Base-by-base conservation (phyloP, 1,139 yeast species). In the Zhuliangozyma parablackwelliae region DNA sequence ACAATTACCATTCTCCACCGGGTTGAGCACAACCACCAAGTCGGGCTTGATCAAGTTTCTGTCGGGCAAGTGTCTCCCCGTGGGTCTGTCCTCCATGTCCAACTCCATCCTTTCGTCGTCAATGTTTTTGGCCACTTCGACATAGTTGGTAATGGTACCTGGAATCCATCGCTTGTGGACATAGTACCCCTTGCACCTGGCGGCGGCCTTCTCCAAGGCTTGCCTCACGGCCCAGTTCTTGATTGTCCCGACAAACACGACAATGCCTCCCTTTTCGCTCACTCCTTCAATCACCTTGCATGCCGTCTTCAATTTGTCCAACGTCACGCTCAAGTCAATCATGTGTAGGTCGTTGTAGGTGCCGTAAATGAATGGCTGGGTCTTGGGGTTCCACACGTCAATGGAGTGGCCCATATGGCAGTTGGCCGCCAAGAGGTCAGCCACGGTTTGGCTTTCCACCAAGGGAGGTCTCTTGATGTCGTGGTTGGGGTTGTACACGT, bases 401-500 rank as follows among this genome's bases (percentile, higher is more conserved):
- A 81, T 83, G 5, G 96, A 76, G 53, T 92, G 97, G 24, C 98
- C 98, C 49, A 92, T 68, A 60, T 92, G 98, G 36, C 92, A 92
- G 32, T 97, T 97, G 0, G 97, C 88, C 5, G 97, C 95, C 61
- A 90, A 59, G 37, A 90, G 71, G 40, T 80, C 79, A 23, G 86
- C 67, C 26, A 88, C 65, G 2, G 92, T 72, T 10, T 85, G 57
- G 41, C 83, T 78, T 26, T 73, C 63, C 21, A 78, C 67, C 26
- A 70, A 54, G 26, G 72, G 67, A 10, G 96, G 96, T 21, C 65
- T 59, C 37, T 69, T 68, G 24, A 82, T 69, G 44, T 85, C 86
- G 46, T 73, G 69, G 53, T 82, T 80, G 20, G 96, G 95, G 37
- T 65, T 63, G 56, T 86, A 87, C 8, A 85, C 79, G 40, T 80